Evolutionary conservation across 1,139 yeast species (phyloP).

Genomic region (Candida sojae): DNA sequence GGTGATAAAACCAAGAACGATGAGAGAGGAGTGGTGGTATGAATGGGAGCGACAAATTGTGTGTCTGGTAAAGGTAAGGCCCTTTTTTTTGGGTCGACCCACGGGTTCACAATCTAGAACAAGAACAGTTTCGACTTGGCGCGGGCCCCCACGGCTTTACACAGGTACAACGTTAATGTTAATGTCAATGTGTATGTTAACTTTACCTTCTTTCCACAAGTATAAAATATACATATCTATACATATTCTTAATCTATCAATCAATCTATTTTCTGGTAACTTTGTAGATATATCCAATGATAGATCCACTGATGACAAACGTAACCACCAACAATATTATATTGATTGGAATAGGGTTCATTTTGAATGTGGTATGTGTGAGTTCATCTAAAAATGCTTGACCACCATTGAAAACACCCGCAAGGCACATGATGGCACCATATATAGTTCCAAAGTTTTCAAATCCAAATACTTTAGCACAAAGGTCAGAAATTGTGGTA

Average conservation of each 20-base stretch:
- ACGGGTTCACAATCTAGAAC: no score
- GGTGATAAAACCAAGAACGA: no score
- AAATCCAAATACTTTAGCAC: constrained; percentile 51
- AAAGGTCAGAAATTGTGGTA: constrained; percentile 45
- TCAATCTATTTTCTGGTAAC: not conserved
- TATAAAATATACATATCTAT: not conserved
- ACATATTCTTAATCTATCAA: constrained; percentile 12
- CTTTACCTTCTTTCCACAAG: no score
- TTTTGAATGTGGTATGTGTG: constrained; percentile 40
- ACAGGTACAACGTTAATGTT: no score
- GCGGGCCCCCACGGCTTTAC: no score
- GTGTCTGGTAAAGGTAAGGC: no score
- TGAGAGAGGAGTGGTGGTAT: no score
- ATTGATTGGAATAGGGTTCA: constrained; percentile 48
- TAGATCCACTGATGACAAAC: constrained; percentile 29
- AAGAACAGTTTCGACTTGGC: no score
- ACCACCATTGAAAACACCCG: constrained; percentile 41
- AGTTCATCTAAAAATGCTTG: constrained; percentile 40
- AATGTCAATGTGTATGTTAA: no score
- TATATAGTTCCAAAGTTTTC: constrained; percentile 51
- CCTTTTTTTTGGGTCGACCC: no score
- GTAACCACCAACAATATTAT: constrained; percentile 28
- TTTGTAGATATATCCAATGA: constrained; percentile 30
- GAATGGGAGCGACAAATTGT: no score
- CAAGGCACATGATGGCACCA: constrained; percentile 41